phyloP scores from a whole-genome alignment of 2,329 filamentous ascomycete genomes.

The Epichloe sibirici region DNA sequence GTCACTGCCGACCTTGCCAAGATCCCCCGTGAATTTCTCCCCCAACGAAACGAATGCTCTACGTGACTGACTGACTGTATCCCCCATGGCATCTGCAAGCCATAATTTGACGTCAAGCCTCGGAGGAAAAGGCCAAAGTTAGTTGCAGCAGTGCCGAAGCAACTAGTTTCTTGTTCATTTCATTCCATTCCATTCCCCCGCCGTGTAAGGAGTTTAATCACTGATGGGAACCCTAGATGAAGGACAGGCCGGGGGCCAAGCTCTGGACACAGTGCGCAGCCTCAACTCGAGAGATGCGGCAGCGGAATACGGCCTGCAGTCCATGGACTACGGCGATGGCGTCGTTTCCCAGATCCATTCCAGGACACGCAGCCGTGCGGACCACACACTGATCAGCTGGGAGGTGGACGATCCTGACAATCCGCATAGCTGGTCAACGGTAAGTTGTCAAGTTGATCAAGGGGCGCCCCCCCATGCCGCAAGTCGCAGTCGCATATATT shows the following conservation, averaged over 20 bases:
- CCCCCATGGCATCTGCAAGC: neutral
- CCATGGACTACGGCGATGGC: conserved; percentile 22
- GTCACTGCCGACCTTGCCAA: neutral
- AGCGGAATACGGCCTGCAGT: conserved; percentile 28
- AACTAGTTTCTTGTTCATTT: too few relatives aligned
- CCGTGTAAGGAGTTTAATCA: neutral
- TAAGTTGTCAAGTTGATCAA: conserved; percentile 10
- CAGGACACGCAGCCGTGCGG: conserved; percentile 20
- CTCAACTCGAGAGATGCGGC: conserved; percentile 29
- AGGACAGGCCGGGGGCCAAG: conserved; percentile 13
- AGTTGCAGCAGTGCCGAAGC: neutral
- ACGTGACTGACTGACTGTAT: neutral
- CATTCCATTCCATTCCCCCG: neutral
- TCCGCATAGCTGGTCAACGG: conserved; percentile 38
- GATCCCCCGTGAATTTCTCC: neutral
- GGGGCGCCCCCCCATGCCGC: too few relatives aligned
- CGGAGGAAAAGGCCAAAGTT: neutral
- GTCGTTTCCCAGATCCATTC: conserved; percentile 23
- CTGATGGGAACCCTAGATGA: conserved; percentile 9
- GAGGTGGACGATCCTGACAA: conserved; percentile 36
- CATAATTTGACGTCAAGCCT: neutral
- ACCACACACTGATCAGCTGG: conserved; percentile 32
- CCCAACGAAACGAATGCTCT: neutral
- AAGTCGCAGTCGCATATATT: too few relatives aligned
- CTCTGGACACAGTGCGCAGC: conserved; percentile 13